Evolutionary conservation across 2,329 filamentous ascomycete species (phyloP).

Genomic region (Paracoccidioides brasiliensis): DNA sequence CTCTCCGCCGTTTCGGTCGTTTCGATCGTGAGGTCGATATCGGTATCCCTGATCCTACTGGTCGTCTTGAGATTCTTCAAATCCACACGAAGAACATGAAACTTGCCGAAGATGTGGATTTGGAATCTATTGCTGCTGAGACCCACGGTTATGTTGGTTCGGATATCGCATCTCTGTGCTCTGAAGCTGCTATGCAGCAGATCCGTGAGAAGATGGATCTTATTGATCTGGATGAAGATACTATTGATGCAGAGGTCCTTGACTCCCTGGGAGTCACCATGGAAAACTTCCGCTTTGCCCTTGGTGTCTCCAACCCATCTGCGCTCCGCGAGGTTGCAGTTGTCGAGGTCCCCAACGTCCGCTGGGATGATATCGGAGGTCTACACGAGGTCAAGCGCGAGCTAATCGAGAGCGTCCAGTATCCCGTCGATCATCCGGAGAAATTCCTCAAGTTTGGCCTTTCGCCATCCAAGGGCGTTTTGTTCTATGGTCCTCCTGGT

Average conservation of each 20-base stretch:
- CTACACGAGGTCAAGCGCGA: conserved; percentile 98
- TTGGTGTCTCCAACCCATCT: conserved; percentile 96
- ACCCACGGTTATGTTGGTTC: conserved; percentile 99
- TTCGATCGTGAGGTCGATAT: conserved; percentile 99
- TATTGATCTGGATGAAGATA: conserved; percentile 97
- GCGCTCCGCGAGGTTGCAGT: conserved; percentile 97
- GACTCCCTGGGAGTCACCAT: conserved; percentile 97
- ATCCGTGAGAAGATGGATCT: conserved; percentile 99
- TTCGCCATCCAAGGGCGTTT: conserved; percentile 90
- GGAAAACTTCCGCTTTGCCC: conserved; percentile 99
- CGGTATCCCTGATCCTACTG: conserved; percentile 92
- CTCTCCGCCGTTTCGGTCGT: conserved; percentile 91
- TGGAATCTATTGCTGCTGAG: conserved; percentile 92
- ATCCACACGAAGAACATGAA: conserved; percentile 99
- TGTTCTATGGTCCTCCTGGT: conserved; percentile 98
- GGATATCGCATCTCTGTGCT: conserved; percentile 95
- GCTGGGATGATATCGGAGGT: conserved; percentile 99
- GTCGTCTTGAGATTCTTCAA: conserved; percentile 95
- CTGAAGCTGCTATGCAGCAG: conserved; percentile 98
- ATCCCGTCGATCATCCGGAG: conserved; percentile 97
- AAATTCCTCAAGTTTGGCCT: conserved; percentile 99
- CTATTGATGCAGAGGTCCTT: conserved; percentile 94
- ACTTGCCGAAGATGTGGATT: conserved; percentile 87
- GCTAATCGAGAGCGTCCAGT: conserved; percentile 96
- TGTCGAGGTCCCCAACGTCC: conserved; percentile 97